Evolutionary conservation across 2,329 filamentous ascomycete species (phyloP).

Genomic region (Colletotrichum cuscutae): DNA sequence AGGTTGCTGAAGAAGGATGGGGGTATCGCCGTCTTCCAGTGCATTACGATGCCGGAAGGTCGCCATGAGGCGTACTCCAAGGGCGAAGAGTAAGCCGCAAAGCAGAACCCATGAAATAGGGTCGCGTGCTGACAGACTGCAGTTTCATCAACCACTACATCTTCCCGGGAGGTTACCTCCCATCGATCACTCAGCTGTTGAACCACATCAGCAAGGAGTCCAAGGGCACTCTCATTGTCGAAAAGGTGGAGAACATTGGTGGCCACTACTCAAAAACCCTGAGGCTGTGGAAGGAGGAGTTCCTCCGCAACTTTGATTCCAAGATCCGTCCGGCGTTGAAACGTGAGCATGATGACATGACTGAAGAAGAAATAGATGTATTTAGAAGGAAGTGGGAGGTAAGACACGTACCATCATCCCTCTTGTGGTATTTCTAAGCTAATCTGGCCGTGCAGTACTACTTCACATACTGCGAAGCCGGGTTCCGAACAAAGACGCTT

Average conservation of each 20-base stretch:
- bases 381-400: conserved; percentile 79
- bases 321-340: conserved; percentile 70
- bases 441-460: conserved; percentile 65
- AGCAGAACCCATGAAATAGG: neutral
- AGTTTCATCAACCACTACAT: conserved; percentile 81
- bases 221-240: conserved; percentile 70
- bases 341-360: conserved; percentile 67
- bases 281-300: conserved; percentile 74
- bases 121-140: conserved; percentile 9
- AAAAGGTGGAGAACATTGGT: conserved; percentile 77
- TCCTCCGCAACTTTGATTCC: conserved; percentile 69
- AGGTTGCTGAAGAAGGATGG: conserved; percentile 72
- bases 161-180: conserved; percentile 80
- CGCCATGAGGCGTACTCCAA: conserved; percentile 74
- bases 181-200: conserved; percentile 65
- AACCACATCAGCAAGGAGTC: conserved; percentile 70
- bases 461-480: conserved; percentile 80
- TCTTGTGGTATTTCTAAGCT: conserved; percentile 28
- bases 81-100: conserved; percentile 65
- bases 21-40: conserved; percentile 77
- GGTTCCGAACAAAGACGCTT: conserved; percentile 76
- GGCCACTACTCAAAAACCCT: conserved; percentile 78
- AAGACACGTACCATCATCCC: conserved; percentile 38
- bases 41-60: conserved; percentile 80
- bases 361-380: conserved; percentile 70